Evolutionary conservation across 345 rosid species (phyloP).

Genomic region (Gossypium ekmanianum): DNA sequence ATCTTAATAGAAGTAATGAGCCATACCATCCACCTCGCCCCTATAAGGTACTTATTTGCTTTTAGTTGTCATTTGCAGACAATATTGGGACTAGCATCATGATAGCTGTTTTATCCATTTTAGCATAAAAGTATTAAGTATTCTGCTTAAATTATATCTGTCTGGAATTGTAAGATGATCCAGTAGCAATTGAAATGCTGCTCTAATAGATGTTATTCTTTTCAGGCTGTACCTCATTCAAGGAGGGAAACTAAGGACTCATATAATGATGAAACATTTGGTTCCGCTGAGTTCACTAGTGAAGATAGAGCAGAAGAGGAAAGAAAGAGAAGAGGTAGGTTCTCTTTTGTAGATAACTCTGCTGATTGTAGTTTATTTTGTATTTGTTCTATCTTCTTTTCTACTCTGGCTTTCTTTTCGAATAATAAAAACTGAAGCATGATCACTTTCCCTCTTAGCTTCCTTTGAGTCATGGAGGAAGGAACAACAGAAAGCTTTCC

Average conservation of each 20-base stretch:
- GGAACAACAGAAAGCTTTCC: slow-evolving; percentile 82
- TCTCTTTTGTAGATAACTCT: slow-evolving; percentile 14
- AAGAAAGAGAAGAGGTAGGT: slow-evolving; percentile 85
- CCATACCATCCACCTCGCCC: slow-evolving; percentile 97
- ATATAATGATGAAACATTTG: slow-evolving; percentile 86
- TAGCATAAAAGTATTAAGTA: not conserved
- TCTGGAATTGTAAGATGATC: not conserved
- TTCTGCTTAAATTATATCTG: not conserved
- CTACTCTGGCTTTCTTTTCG: slow-evolving; percentile 17
- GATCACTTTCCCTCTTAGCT: slow-evolving; percentile 41
- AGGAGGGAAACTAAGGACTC: slow-evolving; percentile 74
- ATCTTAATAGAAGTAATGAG: slow-evolving; percentile 59
- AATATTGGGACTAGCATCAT: not conserved
- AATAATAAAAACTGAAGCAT: slow-evolving; percentile 22
- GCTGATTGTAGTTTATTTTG: slow-evolving; percentile 8
- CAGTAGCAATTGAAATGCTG: not conserved
- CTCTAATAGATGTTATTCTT: slow-evolving; percentile 14
- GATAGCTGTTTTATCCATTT: not conserved
- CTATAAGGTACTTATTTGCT: slow-evolving; percentile 47
- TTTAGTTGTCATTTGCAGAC: slow-evolving; percentile 11
- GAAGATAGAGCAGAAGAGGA: slow-evolving; percentile 97
- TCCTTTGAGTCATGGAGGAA: slow-evolving; percentile 94
- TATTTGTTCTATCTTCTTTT: slow-evolving; percentile 4
- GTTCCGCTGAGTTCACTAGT: slow-evolving; percentile 65
- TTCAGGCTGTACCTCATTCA: slow-evolving; percentile 68